Evolutionary conservation across 2,329 filamentous ascomycete species (phyloP).

Genomic region (Calonectria hongkongensis): DNA sequence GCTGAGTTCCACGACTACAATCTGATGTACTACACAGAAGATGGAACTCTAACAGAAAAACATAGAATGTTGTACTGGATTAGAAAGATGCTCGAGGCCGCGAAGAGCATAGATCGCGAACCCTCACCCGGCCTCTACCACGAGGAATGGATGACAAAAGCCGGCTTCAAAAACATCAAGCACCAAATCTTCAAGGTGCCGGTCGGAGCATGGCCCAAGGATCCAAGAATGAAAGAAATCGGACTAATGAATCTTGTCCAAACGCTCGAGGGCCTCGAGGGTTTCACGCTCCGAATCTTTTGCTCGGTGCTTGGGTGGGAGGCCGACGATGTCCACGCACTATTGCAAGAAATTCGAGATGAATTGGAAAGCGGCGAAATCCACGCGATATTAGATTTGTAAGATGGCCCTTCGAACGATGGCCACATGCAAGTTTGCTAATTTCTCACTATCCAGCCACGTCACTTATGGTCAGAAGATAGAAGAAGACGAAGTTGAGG

Average conservation of each 20-base stretch:
- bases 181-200: conserved; percentile 58
- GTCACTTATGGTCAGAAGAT: conserved; percentile 40
- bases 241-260: conserved; percentile 48
- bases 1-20: conserved; percentile 57
- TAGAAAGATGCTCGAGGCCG: background rate
- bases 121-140: conserved; percentile 51
- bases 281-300: conserved; percentile 1
- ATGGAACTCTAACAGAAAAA: conserved; percentile 51
- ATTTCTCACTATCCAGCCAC: background rate
- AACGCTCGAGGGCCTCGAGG: conserved; percentile 34
- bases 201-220: conserved; percentile 61
- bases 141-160: conserved; percentile 56
- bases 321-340: background rate
- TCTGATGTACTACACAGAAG: conserved; percentile 54
- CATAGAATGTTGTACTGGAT: conserved; percentile 34
- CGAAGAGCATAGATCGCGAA: conserved; percentile 30
- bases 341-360: background rate
- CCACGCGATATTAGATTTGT: conserved; percentile 42
- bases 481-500: background rate
- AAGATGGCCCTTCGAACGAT: background rate
- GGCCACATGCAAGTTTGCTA: background rate
- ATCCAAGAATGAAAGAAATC: conserved; percentile 56
- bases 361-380: conserved; percentile 30
- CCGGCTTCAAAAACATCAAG: conserved; percentile 60
- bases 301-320: conserved; percentile 10